Evolutionary conservation across 2,329 filamentous ascomycete species (phyloP).

Genomic region (Arthrobotrys megalospora): DNA sequence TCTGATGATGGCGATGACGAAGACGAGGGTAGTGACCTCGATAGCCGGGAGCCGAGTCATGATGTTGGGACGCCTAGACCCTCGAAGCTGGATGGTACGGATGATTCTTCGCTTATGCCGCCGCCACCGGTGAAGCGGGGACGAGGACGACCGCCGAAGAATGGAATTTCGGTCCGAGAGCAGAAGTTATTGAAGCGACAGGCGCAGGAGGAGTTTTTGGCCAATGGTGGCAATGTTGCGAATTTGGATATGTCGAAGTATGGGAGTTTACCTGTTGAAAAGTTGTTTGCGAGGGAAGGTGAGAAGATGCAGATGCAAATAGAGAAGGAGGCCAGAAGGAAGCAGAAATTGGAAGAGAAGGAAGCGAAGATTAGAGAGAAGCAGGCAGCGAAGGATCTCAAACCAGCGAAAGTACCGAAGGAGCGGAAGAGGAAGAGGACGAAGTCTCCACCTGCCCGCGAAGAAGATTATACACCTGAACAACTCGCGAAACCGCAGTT

Average conservation of each 20-base stretch:
- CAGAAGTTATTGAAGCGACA: conserved; percentile 62
- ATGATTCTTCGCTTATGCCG: conserved; percentile 60
- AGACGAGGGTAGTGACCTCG: conserved; percentile 60
- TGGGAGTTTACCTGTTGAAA: conserved; percentile 40
- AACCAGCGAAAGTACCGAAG: conserved; percentile 49
- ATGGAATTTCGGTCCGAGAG: conserved; percentile 61
- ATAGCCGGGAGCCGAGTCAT: conserved; percentile 60
- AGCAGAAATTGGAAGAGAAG: conserved; percentile 62
- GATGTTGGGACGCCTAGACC: conserved; percentile 60
- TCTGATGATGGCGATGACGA: conserved; percentile 53
- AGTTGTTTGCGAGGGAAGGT: conserved; percentile 44
- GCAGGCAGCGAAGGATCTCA: conserved; percentile 50
- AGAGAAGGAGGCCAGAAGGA: conserved; percentile 46
- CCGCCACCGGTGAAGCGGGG: conserved; percentile 53
- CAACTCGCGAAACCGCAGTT: conserved; percentile 77
- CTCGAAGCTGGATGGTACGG: conserved; percentile 52
- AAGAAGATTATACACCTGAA: conserved; percentile 72
- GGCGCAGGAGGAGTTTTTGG: conserved; percentile 62
- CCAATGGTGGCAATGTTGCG: conserved; percentile 61
- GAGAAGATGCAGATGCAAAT: conserved; percentile 54
- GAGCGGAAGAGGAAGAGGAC: conserved; percentile 69
- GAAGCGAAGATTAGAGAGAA: conserved; percentile 56
- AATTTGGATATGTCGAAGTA: conserved; percentile 59
- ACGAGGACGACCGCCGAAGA: conserved; percentile 59
- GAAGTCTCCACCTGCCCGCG: conserved; percentile 72